A percentile compares a stretch with the other conserved stretches of the same genome.
These are phyloP conservation scores for Crithidia brevicula DNA, from an alignment of 208 protist genomes.

Conservation along the genomic window DNA sequence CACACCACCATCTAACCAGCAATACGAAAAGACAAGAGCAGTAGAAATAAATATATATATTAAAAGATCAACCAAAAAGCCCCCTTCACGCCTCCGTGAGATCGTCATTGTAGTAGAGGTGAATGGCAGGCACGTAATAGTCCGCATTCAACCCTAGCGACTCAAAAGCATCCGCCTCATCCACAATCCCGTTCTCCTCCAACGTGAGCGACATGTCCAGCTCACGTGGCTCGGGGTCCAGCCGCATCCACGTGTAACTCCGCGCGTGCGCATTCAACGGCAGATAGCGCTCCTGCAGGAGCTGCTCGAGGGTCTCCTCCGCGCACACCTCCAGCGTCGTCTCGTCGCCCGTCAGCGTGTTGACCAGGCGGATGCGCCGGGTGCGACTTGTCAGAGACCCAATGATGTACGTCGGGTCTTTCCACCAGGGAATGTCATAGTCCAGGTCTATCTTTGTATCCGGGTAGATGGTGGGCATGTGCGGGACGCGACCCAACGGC, in stretches of 20 bases:
- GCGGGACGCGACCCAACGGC: slow-evolving; percentile 88
- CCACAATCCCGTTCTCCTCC: slow-evolving; percentile 89
- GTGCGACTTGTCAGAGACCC: slow-evolving; percentile 89
- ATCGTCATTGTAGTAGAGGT: slow-evolving; percentile 95
- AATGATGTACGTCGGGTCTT: slow-evolving; percentile 85
- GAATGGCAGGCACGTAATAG: slow-evolving; percentile 93
- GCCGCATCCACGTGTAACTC: slow-evolving; percentile 94
- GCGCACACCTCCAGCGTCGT: slow-evolving; percentile 91
- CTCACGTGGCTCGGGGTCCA: slow-evolving; percentile 71
- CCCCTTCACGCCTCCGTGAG: slow-evolving; percentile 80
- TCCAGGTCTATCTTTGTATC: slow-evolving; percentile 83
- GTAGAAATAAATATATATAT: too few species aligned
- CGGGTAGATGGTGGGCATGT: slow-evolving; percentile 85
- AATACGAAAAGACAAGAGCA: too few species aligned
- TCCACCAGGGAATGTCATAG: slow-evolving; percentile 93
- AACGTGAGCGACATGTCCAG: slow-evolving; percentile 92
- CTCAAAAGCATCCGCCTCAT: slow-evolving; percentile 92
- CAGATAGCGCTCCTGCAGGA: slow-evolving; percentile 90
- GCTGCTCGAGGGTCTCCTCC: slow-evolving; percentile 92
- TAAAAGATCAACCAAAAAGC: too few species aligned
- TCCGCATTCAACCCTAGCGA: slow-evolving; percentile 89
- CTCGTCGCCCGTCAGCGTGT: slow-evolving; percentile 90
- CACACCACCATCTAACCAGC: too few species aligned
- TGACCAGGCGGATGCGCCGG: slow-evolving; percentile 90
- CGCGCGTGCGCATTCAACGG: slow-evolving; percentile 89